These are phyloP conservation scores for Takakia lepidozioides DNA, from an alignment of 225 moss, liverwort and hornwort species.

Conservation along the genomic window DNA sequence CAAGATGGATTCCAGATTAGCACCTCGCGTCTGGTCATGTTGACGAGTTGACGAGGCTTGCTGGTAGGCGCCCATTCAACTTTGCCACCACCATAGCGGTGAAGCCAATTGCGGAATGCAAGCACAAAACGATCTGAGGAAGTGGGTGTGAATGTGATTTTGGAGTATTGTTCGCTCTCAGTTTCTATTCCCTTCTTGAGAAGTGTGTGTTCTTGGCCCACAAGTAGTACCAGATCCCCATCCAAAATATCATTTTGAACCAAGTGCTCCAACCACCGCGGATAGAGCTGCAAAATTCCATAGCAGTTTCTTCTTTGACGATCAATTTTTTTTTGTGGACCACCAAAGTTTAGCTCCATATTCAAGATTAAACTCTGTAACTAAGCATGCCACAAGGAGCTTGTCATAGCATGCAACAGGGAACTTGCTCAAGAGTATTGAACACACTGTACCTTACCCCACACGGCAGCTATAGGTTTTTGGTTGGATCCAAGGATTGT, in stretches of 20 bases:
- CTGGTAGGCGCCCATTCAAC: too few relatives aligned
- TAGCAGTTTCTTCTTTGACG: too few relatives aligned
- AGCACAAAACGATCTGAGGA: constrained; percentile 87
- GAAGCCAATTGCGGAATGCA: constrained; percentile 76
- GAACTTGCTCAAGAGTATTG: constrained; percentile 86
- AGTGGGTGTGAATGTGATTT: constrained; percentile 87
- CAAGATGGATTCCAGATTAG: too few relatives aligned
- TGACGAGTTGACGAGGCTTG: too few relatives aligned
- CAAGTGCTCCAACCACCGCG: constrained; percentile 91
- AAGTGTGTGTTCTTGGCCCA: constrained; percentile 78
- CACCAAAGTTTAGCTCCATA: not conserved
- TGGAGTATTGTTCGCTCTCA: constrained; percentile 67
- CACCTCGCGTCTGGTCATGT: too few relatives aligned
- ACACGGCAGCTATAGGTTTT: too few relatives aligned
- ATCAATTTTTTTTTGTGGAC: too few relatives aligned
- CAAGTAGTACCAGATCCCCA: constrained; percentile 95
- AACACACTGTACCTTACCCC: constrained; percentile 89
- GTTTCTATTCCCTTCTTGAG: constrained; percentile 51
- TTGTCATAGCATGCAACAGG: constrained; percentile 61
- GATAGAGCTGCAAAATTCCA: constrained; percentile 33
- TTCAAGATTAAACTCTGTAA: too few relatives aligned
- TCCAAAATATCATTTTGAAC: constrained; percentile 91
- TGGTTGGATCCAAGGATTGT: too few relatives aligned
- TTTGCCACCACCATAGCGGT: constrained; percentile 66
- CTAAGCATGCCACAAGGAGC: too few relatives aligned